phyloP scores from a whole-genome alignment of 2,329 filamentous ascomycete species.

The Apiospora sp. region DNA sequence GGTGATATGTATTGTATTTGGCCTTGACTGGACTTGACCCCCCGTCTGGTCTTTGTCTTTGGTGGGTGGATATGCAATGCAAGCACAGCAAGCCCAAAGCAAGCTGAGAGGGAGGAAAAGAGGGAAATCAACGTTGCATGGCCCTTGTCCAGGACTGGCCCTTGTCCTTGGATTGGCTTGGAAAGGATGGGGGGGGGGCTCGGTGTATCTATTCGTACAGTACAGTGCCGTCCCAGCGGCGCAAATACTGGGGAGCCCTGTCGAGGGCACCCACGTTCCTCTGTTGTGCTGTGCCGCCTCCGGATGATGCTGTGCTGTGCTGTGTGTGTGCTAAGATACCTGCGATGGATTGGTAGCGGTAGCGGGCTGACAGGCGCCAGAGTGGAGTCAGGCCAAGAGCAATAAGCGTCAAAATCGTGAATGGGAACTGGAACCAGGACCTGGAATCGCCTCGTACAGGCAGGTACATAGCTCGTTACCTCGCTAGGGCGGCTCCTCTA shows the following conservation, averaged over 20 bases:
- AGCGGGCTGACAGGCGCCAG: conserved; percentile 18
- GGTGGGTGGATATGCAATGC: conserved; percentile 17
- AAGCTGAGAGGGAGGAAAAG: conserved; percentile 11
- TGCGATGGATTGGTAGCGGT: conserved; percentile 5
- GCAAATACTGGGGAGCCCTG: conserved; percentile 13
- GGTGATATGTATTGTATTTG: conserved; percentile 15
- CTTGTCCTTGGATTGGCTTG: conserved; percentile 13
- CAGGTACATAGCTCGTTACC: neutral
- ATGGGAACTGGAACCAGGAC: neutral
- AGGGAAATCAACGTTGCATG: conserved; percentile 21
- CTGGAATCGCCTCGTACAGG: conserved; percentile 10
- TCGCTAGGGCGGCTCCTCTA: no score
- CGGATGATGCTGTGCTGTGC: neutral
- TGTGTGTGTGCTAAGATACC: conserved; percentile 2
- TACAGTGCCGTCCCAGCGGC: conserved; percentile 1
- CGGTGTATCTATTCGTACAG: conserved; percentile 21
- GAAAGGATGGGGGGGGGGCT: neutral
- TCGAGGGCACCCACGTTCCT: conserved; percentile 3
- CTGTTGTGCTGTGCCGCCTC: neutral
- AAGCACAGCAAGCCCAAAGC: conserved; percentile 7
- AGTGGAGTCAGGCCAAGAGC: neutral
- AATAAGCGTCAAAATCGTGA: neutral
- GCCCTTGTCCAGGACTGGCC: neutral
- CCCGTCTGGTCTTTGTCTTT: neutral
- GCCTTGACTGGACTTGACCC: neutral